Conservation (phyloP, 73 alveolate species). For the Tetrahymena borealis region DNA sequence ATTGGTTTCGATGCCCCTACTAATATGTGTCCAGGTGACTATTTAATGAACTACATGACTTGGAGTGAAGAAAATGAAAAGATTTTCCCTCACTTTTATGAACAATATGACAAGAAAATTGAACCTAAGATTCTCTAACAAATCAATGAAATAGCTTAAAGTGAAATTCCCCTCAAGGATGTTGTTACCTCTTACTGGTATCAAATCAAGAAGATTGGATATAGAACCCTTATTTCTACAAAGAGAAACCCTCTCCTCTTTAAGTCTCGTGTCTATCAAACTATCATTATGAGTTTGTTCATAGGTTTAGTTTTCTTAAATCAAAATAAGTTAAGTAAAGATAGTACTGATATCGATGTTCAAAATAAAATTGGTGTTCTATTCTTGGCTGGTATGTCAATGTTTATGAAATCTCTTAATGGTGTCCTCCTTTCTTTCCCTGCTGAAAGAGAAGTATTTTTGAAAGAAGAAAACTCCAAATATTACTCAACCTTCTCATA, state of each 20-base stretch:
- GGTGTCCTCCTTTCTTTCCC: conserved; percentile 1
- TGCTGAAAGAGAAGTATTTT: background rate
- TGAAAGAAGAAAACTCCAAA: conserved; percentile 6
- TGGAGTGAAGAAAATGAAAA: background rate
- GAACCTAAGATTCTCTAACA: background rate
- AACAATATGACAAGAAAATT: background rate
- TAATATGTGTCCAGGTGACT: conserved; percentile 33
- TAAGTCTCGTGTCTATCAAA: background rate
- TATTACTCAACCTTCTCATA: background rate
- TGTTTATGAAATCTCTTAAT: conserved; percentile 2
- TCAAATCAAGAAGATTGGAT: background rate
- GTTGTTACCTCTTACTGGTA: background rate
- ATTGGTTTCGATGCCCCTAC: conserved; percentile 42
- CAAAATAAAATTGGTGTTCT: background rate
- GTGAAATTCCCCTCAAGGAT: background rate
- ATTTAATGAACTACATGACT: background rate
- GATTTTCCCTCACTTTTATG: background rate
- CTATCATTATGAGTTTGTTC: background rate
- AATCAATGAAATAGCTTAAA: background rate
- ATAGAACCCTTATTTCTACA: background rate
- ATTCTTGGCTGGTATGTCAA: background rate
- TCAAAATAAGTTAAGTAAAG: background rate
- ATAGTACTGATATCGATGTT: background rate
- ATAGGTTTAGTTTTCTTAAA: background rate
- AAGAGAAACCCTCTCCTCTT: background rate